Conservation (phyloP, 768 basidiomycete genomes). For the Phanerodontia chrysosporium region DNA sequence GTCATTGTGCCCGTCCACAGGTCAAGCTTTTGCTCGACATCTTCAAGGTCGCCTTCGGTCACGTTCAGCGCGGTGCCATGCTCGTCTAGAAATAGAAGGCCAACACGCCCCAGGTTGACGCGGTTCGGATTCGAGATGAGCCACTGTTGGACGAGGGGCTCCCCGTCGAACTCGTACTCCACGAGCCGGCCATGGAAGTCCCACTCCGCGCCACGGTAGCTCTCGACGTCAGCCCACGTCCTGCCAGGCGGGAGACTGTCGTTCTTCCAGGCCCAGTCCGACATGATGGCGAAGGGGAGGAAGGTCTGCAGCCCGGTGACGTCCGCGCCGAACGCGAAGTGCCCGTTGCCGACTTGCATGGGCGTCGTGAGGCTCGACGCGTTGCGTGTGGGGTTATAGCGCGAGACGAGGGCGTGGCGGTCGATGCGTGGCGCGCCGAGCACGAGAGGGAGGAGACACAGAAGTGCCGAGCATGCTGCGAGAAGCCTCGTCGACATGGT, state of each 20-base stretch:
- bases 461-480: background rate
- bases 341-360: constrained; percentile 59
- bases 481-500: constrained; percentile 1
- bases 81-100: constrained; percentile 38
- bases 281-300: constrained; percentile 50
- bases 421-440: constrained; percentile 28
- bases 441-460: background rate
- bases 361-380: constrained; percentile 44
- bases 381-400: constrained; percentile 48
- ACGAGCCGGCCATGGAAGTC: constrained; percentile 46
- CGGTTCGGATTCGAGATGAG: constrained; percentile 55
- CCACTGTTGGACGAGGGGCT: constrained; percentile 45
- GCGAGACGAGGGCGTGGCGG: constrained; percentile 41
- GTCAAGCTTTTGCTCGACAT: constrained; percentile 41
- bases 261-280: constrained; percentile 62
- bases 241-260: constrained; percentile 44
- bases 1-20: constrained; percentile 53
- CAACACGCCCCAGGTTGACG: constrained; percentile 49
- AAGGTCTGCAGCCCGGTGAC: constrained; percentile 57
- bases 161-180: constrained; percentile 48
- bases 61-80: constrained; percentile 27
- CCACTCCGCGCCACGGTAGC: constrained; percentile 47
- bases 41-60: constrained; percentile 34
- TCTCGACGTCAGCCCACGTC: constrained; percentile 39
- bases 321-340: constrained; percentile 59